These are phyloP conservation scores for Rhizodiscina lignyota DNA, from an alignment of 495 filamentous ascomycete species.

Conservation along the genomic window DNA sequence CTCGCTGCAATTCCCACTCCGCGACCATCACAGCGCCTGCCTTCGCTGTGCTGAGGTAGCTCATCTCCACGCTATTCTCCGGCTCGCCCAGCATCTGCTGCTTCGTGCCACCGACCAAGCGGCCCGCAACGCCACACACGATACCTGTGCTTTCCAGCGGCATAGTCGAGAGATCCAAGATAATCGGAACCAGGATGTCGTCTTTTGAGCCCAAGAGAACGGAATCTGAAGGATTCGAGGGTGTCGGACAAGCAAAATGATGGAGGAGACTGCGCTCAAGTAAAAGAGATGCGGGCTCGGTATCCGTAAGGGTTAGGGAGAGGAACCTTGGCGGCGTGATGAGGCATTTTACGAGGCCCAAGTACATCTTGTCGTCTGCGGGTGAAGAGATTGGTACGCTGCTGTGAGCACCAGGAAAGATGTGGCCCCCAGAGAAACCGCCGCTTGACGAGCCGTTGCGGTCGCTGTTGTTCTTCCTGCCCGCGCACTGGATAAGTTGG, in stretches of 20 bases:
- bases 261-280: slow-evolving; percentile 57
- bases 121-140: slow-evolving; percentile 77
- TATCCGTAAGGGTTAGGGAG: slow-evolving; percentile 67
- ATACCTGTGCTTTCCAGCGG: slow-evolving; percentile 86
- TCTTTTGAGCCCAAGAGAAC: slow-evolving; percentile 67
- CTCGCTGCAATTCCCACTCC: slow-evolving; percentile 49
- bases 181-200: slow-evolving; percentile 73
- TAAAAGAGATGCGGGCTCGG: slow-evolving; percentile 70
- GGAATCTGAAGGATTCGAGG: slow-evolving; percentile 30
- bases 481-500: slow-evolving; percentile 72
- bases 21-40: slow-evolving; percentile 83
- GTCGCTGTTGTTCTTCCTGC: slow-evolving; percentile 24
- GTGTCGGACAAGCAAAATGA: slow-evolving; percentile 21
- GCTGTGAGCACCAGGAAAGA: slow-evolving; percentile 10
- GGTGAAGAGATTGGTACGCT: slow-evolving; percentile 9
- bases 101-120: slow-evolving; percentile 42
- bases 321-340: slow-evolving; percentile 59
- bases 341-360: slow-evolving; percentile 50
- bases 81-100: slow-evolving; percentile 18
- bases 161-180: slow-evolving; percentile 64
- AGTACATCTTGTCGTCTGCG: slow-evolving; percentile 41
- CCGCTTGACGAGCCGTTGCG: slow-evolving; percentile 12
- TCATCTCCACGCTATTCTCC: slow-evolving; percentile 56
- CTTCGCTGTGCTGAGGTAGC: slow-evolving; percentile 74
- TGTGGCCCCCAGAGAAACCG: slow-evolving; percentile 18